Evolutionary conservation across 2,329 filamentous ascomycete genomes (phyloP), one percentile per base, ranked within the genome.

Genomic region (Colletotrichum spaethianum): DNA sequence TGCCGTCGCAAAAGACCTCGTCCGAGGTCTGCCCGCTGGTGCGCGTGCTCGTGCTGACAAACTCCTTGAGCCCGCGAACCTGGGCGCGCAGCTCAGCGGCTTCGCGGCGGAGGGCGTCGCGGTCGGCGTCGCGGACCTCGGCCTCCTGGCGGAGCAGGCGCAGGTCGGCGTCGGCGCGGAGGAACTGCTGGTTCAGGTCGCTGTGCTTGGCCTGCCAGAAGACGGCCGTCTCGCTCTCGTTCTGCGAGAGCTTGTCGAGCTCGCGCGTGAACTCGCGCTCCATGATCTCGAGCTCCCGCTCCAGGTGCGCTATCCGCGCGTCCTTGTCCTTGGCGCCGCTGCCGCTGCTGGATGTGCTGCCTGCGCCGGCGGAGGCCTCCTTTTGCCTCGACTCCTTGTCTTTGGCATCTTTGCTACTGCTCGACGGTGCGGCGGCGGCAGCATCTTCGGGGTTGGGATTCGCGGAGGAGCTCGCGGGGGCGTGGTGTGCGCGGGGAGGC

Each of bases 41-140:
- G 40, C 91, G 84, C 12, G 92, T 93, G 74, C 89, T 90, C 28
- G 87, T 89, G 76, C 92, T 93, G 69, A 94, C 92, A 83, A 89
- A 93, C 75, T 91, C 90, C 84, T 94, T 94, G 71, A 94, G 83
- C 2, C 91, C 91, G 12, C 89, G 81, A 0, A 94, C 86, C 80
- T 94, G 92, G 3, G 84, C 83, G 64, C 88, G 82, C 72, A 93
- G 80, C 60, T 83, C 82, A 28, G 83, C 81, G 4, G 89, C 85
- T 80, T 92, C 89, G 31, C 88, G 87, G 14, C 86, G 83, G 46
- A 90, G 82, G 77, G 89, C 86, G 46, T 84, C 80, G 38, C 83
- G 80, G 77, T 88, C 85, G 11, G 80, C 84, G 67, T 86, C 83
- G 46, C 85, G 81, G 38, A 83, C 80, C 50, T 86, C 84, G n/a